Conservation (phyloP, 140 eudicot species). For the Bidens hawaiensis region DNA sequence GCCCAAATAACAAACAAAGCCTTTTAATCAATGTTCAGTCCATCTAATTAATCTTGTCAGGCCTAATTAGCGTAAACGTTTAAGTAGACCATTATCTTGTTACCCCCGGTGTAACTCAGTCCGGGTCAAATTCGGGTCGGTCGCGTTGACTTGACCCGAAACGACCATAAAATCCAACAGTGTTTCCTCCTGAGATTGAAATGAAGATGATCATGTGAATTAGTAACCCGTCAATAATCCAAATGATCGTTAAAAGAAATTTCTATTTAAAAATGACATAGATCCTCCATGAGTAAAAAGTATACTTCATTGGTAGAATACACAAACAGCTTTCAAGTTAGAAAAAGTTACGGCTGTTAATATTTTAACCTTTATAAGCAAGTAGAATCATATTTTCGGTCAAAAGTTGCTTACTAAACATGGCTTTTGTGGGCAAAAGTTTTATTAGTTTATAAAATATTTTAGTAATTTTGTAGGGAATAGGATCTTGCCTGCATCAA, state of each 20-base stretch:
- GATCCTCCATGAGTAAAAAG: constrained; percentile 16
- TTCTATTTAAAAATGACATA: not conserved
- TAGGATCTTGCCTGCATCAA: not conserved
- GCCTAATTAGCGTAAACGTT: too few species aligned
- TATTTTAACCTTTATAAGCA: constrained; percentile 2
- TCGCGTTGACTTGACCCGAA: too few species aligned
- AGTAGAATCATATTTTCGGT: not conserved
- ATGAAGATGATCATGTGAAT: too few species aligned
- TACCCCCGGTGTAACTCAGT: too few species aligned
- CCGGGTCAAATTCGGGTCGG: too few species aligned
- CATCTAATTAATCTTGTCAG: too few species aligned
- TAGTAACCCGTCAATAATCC: not conserved
- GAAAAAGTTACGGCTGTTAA: constrained; percentile 19
- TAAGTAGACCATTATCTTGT: too few species aligned
- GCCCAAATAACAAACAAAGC: too few species aligned
- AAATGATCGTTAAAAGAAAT: not conserved
- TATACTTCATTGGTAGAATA: not conserved
- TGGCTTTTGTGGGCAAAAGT: constrained; percentile 7
- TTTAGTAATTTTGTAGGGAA: not conserved
- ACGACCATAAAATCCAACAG: too few species aligned
- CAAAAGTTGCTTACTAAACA: constrained; percentile 8
- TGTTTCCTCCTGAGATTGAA: too few species aligned
- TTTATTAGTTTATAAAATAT: not conserved
- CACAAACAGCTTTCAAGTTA: constrained; percentile 3
- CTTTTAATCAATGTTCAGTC: too few species aligned